A percentile compares a stretch with the other conserved stretches of the same genome.
phyloP scores from a whole-genome alignment of 1,284 basidiomycete species.

The Singerocomus inundabilis region DNA sequence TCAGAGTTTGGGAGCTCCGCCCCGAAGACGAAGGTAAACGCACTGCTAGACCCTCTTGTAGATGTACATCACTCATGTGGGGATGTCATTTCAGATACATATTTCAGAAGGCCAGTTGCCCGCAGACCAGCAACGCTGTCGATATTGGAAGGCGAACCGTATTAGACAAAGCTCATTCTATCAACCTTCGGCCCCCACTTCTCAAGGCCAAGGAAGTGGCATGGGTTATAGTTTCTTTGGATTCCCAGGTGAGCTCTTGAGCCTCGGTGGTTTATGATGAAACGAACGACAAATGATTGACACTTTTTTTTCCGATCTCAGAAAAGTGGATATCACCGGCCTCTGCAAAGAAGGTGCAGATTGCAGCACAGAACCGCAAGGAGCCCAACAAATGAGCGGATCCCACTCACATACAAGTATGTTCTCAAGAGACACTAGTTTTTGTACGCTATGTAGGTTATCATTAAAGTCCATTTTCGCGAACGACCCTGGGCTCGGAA shows the following conservation, averaged over 20 bases:
- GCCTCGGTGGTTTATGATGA: background rate
- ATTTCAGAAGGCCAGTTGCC: slow-evolving; percentile 26
- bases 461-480: no score
- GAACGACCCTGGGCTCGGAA: no score
- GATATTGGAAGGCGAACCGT: slow-evolving; percentile 31
- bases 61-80: background rate
- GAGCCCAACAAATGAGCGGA: slow-evolving; percentile 6
- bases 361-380: slow-evolving; percentile 14
- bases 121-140: slow-evolving; percentile 28
- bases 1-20: slow-evolving; percentile 24
- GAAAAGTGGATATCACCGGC: slow-evolving; percentile 28
- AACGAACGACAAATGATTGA: background rate
- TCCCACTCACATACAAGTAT: no score
- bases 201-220: slow-evolving; percentile 12
- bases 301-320: background rate
- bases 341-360: slow-evolving; percentile 24
- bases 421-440: no score
- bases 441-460: slow-evolving; percentile 6
- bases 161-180: slow-evolving; percentile 30
- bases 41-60: background rate
- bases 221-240: slow-evolving; percentile 21
- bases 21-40: slow-evolving; percentile 32
- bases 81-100: slow-evolving; percentile 13
- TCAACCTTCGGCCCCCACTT: slow-evolving; percentile 19
- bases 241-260: slow-evolving; percentile 21